Base-by-base conservation (phyloP, 352 stramenopile species). In the Pythium rhizo-oryzae region DNA sequence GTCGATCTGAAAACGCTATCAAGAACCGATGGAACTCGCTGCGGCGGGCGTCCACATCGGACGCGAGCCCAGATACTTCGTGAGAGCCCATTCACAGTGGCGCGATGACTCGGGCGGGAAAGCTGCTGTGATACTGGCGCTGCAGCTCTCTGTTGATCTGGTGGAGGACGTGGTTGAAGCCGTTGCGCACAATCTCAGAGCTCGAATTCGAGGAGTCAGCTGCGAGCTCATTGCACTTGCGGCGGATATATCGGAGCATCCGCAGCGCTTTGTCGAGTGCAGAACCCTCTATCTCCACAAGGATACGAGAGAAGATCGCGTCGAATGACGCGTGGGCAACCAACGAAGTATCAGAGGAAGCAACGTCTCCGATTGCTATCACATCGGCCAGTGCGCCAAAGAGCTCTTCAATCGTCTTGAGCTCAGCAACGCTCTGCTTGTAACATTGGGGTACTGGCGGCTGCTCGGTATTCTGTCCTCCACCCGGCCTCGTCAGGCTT, bases 191-290 rank as follows among this genome's bases (percentile, higher is more conserved):
- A 18, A 67, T 6, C 25, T 58, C n/a, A 18, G 18, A 35, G 9
- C 39, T 37, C 23, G 23, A n/a, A 19, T 33, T 19, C 4, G 16
- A 4, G 2, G 7, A 37, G 28, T 44, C 2, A 1, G 28, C 19
- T 2, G 23, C 25, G 12, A 69, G 30, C 19, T 70, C 37, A 23
- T 59, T 41, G 67, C 84, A 91, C 60, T 90, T 92, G 8, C 87
- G 80, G 13, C 84, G 83, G 55, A 91, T 54, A 56, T 81, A 94
- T 13, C 87, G 82, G 33, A 93, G 75, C 85, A 93, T 94, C 5
- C 79, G 70, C 28, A 92, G 62, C 4, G 71, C 83, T 39, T 78
- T 65, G 25, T 93, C 83, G 3, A 94, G 74, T 13, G 79, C 64
- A 49, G 67, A 71, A 23, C 71, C 75, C 59, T 94, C 87, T 30